These are phyloP conservation scores for Phlebiopsis gigantea DNA, from an alignment of 768 basidiomycete genomes.

Conservation along the genomic window DNA sequence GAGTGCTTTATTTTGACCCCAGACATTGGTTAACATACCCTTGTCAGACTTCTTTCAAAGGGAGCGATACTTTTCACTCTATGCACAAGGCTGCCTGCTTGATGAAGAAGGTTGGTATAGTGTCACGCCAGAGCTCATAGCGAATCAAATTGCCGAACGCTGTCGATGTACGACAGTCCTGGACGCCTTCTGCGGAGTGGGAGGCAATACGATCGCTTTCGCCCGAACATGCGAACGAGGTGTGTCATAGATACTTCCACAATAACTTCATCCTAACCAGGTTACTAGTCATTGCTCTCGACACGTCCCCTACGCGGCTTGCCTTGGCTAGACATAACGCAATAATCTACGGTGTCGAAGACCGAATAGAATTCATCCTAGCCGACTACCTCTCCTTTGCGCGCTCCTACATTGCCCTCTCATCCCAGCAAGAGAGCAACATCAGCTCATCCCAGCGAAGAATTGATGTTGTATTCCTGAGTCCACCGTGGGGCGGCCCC, in stretches of 20 bases:
- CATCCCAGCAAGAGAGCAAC: conserved; percentile 3
- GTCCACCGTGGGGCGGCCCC: conserved; percentile 95
- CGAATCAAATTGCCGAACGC: conserved; percentile 86
- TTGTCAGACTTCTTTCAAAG: conserved; percentile 74
- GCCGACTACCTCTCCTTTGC: conserved; percentile 84
- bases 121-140: conserved; percentile 92
- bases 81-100: conserved; percentile 76
- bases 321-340: conserved; percentile 94
- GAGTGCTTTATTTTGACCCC: conserved; percentile 19
- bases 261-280: background rate
- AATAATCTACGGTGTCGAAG: conserved; percentile 86
- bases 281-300: conserved; percentile 82
- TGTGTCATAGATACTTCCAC: conserved; percentile 31
- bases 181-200: conserved; percentile 97
- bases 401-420: conserved; percentile 33
- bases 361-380: conserved; percentile 92
- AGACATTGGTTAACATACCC: background rate
- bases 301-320: conserved; percentile 78
- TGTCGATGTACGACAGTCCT: conserved; percentile 82
- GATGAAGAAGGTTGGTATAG: conserved; percentile 99
- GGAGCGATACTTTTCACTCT: conserved; percentile 73
- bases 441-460: conserved; percentile 29
- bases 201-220: conserved; percentile 96
- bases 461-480: conserved; percentile 89
- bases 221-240: conserved; percentile 94